Base-by-base conservation (phyloP, 805 yeast genomes). In the Starmerella bombicola region DNA sequence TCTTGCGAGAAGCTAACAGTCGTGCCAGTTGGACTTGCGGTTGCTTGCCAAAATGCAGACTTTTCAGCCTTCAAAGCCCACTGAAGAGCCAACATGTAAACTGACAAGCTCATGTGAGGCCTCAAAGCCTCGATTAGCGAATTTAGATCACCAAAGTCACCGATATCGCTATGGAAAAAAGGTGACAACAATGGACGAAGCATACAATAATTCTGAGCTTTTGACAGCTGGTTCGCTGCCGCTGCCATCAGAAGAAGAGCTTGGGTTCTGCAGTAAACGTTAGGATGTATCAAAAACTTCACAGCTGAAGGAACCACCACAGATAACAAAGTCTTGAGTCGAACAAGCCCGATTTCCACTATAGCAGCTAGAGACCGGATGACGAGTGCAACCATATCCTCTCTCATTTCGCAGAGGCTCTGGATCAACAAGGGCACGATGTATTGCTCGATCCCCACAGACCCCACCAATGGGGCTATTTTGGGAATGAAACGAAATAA, bases 371-470 rank as follows among this genome's bases (percentile, higher is more conserved):
- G 65, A 2, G 73, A 69, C 38, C 67, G 68, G 15, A 88, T 55
- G 0, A 83, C 88, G 39, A 73, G 71, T 4, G 80, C 68, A 3
- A 88, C 88, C 30, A 78, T 63, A 51, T 82, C 95, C 53, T 88
- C 95, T 9, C 50, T 41, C 0, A 78, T 73, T 57, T 86, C 97
- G 4, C 78, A 71, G 21, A 86, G 60, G 0, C 94, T 78, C 56
- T 91, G 97, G 1, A 81, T 67, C 46, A 91, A 62, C 17, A 91
- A 61, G 0, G 99, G 98, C 21, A 85, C 62, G 16, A 91, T 73
- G 54, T 86, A 91, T 50, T 84, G 93, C 51, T 88, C 95, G 41
- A 91, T 65, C 29, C 91, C 73, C 0, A 81, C 68, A 0, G 77
- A 73, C 0, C 98, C 98, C 13, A 86, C 75, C 55, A 75, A 79